Evolutionary conservation across 148 eudicot genomes (phyloP).

Genomic region (Salicornia ramosissima): DNA sequence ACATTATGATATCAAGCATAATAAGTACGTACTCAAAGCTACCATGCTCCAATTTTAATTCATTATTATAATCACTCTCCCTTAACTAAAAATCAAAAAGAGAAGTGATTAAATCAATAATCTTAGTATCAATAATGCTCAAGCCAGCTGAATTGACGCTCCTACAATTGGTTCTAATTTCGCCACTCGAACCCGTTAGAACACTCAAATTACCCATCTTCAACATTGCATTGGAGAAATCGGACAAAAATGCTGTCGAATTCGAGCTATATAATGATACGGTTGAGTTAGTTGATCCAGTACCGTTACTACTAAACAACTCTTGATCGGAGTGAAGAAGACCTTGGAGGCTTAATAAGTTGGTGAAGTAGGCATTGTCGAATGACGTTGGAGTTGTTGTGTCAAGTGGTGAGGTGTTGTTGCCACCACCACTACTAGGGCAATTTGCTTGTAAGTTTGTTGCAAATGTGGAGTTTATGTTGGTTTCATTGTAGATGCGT

Average conservation of each 20-base stretch:
- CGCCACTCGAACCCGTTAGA: constrained; percentile 54
- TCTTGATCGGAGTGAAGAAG: constrained; percentile 69
- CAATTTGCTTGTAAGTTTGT: constrained; percentile 35
- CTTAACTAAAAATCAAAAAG: background rate
- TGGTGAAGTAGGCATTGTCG: constrained; percentile 50
- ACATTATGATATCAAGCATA: background rate
- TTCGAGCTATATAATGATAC: constrained; percentile 41
- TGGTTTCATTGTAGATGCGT: constrained; percentile 50
- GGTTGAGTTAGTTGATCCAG: constrained; percentile 44
- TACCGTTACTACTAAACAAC: constrained; percentile 30
- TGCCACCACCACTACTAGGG: constrained; percentile 43
- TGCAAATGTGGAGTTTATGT: constrained; percentile 50
- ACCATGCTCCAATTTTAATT: no score
- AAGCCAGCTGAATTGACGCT: constrained; percentile 25
- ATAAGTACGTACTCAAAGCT: background rate
- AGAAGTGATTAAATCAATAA: background rate
- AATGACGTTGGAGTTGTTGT: constrained; percentile 35
- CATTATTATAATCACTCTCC: no score
- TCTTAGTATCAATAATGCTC: background rate
- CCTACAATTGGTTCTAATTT: constrained; percentile 60
- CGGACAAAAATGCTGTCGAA: constrained; percentile 39
- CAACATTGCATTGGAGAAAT: constrained; percentile 55
- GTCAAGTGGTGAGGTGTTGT: constrained; percentile 53
- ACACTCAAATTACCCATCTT: constrained; percentile 62
- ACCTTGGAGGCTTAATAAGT: constrained; percentile 37